Conservation (phyloP, 306 rosid genomes). For the Lathyrus tuberosus region DNA sequence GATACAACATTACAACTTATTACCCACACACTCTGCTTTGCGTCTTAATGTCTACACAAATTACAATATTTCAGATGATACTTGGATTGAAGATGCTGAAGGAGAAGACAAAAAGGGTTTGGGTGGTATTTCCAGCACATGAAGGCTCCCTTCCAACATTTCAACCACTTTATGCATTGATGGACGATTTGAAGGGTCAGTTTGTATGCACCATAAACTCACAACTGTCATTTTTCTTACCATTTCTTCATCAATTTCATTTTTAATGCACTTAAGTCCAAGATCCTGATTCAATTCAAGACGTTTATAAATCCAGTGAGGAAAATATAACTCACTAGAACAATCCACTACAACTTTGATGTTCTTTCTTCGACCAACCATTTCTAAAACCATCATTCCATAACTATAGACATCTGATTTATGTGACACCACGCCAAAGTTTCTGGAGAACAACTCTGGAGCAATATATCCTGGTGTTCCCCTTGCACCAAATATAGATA, state of each 20-base stretch:
- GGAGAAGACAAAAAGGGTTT: slow-evolving; percentile 36
- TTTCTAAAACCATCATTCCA: slow-evolving; percentile 48
- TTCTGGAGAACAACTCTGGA: slow-evolving; percentile 37
- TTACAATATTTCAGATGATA: not conserved
- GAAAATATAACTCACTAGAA: slow-evolving; percentile 47
- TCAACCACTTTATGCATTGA: slow-evolving; percentile 42
- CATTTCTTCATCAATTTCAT: slow-evolving; percentile 30
- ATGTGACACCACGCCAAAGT: slow-evolving; percentile 46
- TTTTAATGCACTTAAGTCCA: slow-evolving; percentile 10
- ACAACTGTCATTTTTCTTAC: slow-evolving; percentile 48
- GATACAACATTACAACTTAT: not conserved
- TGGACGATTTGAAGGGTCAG: slow-evolving; percentile 37
- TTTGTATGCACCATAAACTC: slow-evolving; percentile 46
- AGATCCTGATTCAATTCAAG: slow-evolving; percentile 37
- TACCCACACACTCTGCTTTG: not conserved
- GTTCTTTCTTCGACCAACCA: slow-evolving; percentile 44
- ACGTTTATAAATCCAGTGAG: slow-evolving; percentile 45
- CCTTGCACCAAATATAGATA: slow-evolving; percentile 38
- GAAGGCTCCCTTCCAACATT: slow-evolving; percentile 40
- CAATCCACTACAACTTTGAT: slow-evolving; percentile 1
- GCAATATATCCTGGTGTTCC: slow-evolving; percentile 38
- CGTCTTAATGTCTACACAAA: not conserved
- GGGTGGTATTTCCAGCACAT: slow-evolving; percentile 34
- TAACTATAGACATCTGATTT: slow-evolving; percentile 51
- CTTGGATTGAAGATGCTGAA: not conserved